Evolutionary conservation across 345 rosid genomes (phyloP).

Genomic region (Euphorbia tirucalli): DNA sequence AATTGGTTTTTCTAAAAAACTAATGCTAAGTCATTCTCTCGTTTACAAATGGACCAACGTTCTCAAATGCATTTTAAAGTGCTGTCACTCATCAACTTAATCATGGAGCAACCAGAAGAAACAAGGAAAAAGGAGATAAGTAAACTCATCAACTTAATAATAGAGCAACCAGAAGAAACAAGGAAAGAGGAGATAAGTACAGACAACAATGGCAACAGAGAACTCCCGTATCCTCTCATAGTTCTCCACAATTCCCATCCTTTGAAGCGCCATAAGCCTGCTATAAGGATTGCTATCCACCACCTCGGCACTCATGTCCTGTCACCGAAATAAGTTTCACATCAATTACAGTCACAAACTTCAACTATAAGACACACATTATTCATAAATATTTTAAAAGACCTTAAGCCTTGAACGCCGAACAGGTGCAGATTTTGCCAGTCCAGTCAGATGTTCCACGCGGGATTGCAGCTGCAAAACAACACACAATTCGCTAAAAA

Average conservation of each 20-base stretch:
- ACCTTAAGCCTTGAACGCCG: conserved; percentile 85
- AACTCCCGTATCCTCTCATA: conserved; percentile 83
- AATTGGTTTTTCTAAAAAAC: neutral
- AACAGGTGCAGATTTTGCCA: conserved; percentile 49
- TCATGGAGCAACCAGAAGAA: neutral
- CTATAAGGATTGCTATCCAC: conserved; percentile 97
- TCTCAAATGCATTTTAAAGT: neutral
- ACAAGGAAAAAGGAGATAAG: conserved; percentile 32
- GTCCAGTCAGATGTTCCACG: conserved; percentile 48
- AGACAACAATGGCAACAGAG: conserved; percentile 94
- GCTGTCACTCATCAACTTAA: neutral
- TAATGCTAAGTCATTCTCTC: neutral
- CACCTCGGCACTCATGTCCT: conserved; percentile 97
- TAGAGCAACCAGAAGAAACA: neutral
- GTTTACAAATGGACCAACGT: neutral
- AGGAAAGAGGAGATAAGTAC: conserved; percentile 44
- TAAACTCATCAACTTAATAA: conserved; percentile 16
- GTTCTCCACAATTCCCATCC: conserved; percentile 92
- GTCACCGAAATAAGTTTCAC: conserved; percentile 21
- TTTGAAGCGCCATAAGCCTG: conserved; percentile 98
- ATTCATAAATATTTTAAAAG: neutral
- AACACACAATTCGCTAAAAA: neutral
- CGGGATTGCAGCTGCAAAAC: conserved; percentile 54
- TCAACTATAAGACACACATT: neutral
- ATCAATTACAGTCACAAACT: neutral